Evolutionary conservation across 2,329 filamentous ascomycete species (phyloP).

Genomic region (Aspergillus jensenii): DNA sequence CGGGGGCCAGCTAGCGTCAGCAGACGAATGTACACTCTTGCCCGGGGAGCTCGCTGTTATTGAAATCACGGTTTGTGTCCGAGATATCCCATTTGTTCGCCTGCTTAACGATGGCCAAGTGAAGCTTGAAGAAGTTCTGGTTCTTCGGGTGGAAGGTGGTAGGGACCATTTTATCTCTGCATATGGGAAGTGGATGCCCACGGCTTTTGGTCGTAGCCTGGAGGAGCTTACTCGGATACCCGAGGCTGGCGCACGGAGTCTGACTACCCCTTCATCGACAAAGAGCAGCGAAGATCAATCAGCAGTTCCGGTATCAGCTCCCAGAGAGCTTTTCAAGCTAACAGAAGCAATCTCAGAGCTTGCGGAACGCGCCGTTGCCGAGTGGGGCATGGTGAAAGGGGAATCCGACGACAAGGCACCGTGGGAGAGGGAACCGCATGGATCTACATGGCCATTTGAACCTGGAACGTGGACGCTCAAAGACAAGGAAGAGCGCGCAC

Average conservation of each 20-base stretch:
- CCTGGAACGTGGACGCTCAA: constrained; percentile 49
- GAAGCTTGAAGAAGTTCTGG: constrained; percentile 78
- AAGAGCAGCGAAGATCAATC: constrained; percentile 35
- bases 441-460: constrained; percentile 60
- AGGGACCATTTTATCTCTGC: constrained; percentile 90
- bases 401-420: constrained; percentile 39
- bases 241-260: constrained; percentile 71
- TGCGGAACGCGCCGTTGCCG: constrained; percentile 58
- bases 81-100: constrained; percentile 62
- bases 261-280: constrained; percentile 38
- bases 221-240: constrained; percentile 85
- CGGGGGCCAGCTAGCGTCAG: constrained; percentile 25
- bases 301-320: constrained; percentile 69
- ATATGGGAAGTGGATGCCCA: constrained; percentile 74
- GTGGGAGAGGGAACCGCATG: constrained; percentile 51
- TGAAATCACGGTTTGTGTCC: constrained; percentile 66
- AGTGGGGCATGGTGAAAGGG: constrained; percentile 60
- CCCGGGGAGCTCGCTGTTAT: constrained; percentile 81
- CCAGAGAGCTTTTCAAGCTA: constrained; percentile 83
- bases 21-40: constrained; percentile 64
- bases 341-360: constrained; percentile 73
- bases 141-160: constrained; percentile 79
- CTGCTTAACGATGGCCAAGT: constrained; percentile 68
- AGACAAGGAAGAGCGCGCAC: constrained; percentile 41
- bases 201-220: constrained; percentile 81